Conservation (phyloP, 2,329 filamentous ascomycete genomes). For the Elsinoe necatrix region DNA sequence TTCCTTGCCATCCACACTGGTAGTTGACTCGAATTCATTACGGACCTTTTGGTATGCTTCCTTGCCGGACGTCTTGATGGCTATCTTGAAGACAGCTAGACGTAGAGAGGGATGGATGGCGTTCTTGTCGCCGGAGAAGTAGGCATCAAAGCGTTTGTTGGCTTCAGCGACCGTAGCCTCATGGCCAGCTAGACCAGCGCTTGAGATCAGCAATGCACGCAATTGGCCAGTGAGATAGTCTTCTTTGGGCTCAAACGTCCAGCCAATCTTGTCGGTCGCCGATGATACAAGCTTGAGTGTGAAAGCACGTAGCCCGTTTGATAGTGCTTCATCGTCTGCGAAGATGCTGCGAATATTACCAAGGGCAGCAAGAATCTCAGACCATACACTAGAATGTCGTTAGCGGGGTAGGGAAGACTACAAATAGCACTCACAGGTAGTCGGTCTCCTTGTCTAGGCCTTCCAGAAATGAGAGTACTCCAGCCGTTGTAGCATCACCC, state of each 20-base stretch:
- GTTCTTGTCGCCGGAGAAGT: slow-evolving; percentile 57
- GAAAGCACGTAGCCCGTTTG: slow-evolving; percentile 67
- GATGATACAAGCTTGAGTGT: slow-evolving; percentile 66
- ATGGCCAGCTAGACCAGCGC: slow-evolving; percentile 69
- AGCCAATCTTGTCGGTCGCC: slow-evolving; percentile 72
- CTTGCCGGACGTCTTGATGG: slow-evolving; percentile 62
- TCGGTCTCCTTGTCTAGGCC: slow-evolving; percentile 75
- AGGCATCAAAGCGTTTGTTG: slow-evolving; percentile 70
- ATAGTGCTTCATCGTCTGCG: slow-evolving; percentile 62
- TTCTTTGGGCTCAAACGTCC: slow-evolving; percentile 70
- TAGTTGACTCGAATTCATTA: slow-evolving; percentile 73
- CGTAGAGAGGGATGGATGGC: slow-evolving; percentile 77
- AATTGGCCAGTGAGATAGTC: slow-evolving; percentile 75
- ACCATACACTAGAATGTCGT: slow-evolving; percentile 56
- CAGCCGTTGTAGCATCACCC: slow-evolving; percentile 72
- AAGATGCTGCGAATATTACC: slow-evolving; percentile 77
- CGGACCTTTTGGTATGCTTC: slow-evolving; percentile 67
- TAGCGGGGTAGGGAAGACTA: slow-evolving; percentile 19
- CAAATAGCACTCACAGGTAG: slow-evolving; percentile 50
- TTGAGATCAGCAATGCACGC: slow-evolving; percentile 68
- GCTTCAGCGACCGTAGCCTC: slow-evolving; percentile 63
- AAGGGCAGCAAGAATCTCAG: slow-evolving; percentile 70
- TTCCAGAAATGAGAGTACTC: slow-evolving; percentile 73
- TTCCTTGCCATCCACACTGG: slow-evolving; percentile 84
- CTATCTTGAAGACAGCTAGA: slow-evolving; percentile 69